Evolutionary conservation across 495 filamentous ascomycete genomes (phyloP).

Genomic region (Aspergillus sclerotiicarbonarius): DNA sequence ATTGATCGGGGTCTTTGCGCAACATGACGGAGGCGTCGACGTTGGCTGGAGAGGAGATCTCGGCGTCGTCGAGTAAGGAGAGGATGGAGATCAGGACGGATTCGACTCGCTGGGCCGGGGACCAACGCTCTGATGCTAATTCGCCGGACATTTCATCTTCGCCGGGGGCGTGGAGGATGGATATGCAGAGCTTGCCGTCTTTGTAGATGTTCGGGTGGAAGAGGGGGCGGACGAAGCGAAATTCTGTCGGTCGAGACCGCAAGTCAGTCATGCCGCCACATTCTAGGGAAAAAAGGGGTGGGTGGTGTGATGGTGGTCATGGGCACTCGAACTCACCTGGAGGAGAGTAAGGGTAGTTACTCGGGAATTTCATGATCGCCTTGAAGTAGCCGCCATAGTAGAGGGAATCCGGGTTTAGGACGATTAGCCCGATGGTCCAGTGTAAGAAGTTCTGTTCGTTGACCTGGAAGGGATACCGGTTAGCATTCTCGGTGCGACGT

Average conservation of each 20-base stretch:
- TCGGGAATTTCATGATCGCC: conserved; percentile 80
- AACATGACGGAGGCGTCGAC: conserved; percentile 89
- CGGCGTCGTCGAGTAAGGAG: conserved; percentile 90
- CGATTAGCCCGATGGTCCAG: conserved; percentile 86
- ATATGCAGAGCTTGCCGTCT: conserved; percentile 91
- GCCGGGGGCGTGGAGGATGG: conserved; percentile 89
- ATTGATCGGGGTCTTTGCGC: conserved; percentile 64
- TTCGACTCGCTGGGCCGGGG: conserved; percentile 86
- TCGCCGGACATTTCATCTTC: conserved; percentile 92
- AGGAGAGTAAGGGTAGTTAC: conserved; percentile 89
- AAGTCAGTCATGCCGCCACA: conserved; percentile 4
- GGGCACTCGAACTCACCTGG: conserved; percentile 48
- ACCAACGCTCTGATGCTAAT: conserved; percentile 85
- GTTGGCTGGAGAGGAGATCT: conserved; percentile 89
- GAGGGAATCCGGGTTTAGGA: conserved; percentile 84
- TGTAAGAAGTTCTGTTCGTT: conserved; percentile 74
- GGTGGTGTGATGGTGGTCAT: neutral
- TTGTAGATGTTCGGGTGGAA: conserved; percentile 93
- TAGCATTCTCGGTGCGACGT: neutral
- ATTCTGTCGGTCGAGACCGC: conserved; percentile 46
- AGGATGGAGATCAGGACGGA: conserved; percentile 90
- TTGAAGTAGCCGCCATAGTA: conserved; percentile 95
- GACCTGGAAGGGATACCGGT: conserved; percentile 45
- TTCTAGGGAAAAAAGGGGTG: neutral
- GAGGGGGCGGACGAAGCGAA: conserved; percentile 77